Evolutionary conservation across 805 yeast species (phyloP).

Genomic region (Cyberlindnera euphorbiiphila): DNA sequence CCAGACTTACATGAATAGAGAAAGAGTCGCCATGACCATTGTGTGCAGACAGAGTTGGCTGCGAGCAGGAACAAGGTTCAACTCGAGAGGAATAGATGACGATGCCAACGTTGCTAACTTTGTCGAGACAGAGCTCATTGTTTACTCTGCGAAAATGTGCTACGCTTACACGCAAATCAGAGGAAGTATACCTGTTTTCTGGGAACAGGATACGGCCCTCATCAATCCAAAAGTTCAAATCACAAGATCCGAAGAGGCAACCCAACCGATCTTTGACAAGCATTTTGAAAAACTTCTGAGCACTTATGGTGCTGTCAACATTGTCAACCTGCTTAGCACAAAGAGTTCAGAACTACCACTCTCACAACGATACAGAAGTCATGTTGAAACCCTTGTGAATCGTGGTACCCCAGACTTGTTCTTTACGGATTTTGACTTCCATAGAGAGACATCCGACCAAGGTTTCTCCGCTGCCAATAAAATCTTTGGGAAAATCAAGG

Average conservation of each 20-base stretch:
- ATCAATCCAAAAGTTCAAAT: slow-evolving; percentile 66
- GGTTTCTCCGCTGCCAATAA: slow-evolving; percentile 76
- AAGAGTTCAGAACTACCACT: slow-evolving; percentile 75
- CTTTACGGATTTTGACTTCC: slow-evolving; percentile 89
- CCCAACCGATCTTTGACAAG: slow-evolving; percentile 75
- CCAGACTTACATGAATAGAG: slow-evolving; percentile 34
- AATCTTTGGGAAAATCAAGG: slow-evolving; percentile 58
- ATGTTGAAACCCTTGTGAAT: slow-evolving; percentile 38
- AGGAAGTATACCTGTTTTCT: slow-evolving; percentile 93
- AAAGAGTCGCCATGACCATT: slow-evolving; percentile 57
- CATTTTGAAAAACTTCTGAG: slow-evolving; percentile 71
- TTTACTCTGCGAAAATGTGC: slow-evolving; percentile 48
- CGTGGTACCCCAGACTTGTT: slow-evolving; percentile 38
- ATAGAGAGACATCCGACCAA: slow-evolving; percentile 85
- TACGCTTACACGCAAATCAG: slow-evolving; percentile 86
- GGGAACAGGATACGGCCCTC: slow-evolving; percentile 95
- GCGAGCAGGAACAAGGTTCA: slow-evolving; percentile 94
- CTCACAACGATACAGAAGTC: slow-evolving; percentile 59
- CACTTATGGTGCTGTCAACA: slow-evolving; percentile 84
- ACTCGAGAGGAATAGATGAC: slow-evolving; percentile 94
- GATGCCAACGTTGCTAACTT: slow-evolving; percentile 94
- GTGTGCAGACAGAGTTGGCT: slow-evolving; percentile 96
- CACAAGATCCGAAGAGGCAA: slow-evolving; percentile 86
- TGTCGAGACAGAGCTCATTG: slow-evolving; percentile 86
- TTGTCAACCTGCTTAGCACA: slow-evolving; percentile 81